Conservation (phyloP, 345 rosid species). For the Fremontodendron californicum region DNA sequence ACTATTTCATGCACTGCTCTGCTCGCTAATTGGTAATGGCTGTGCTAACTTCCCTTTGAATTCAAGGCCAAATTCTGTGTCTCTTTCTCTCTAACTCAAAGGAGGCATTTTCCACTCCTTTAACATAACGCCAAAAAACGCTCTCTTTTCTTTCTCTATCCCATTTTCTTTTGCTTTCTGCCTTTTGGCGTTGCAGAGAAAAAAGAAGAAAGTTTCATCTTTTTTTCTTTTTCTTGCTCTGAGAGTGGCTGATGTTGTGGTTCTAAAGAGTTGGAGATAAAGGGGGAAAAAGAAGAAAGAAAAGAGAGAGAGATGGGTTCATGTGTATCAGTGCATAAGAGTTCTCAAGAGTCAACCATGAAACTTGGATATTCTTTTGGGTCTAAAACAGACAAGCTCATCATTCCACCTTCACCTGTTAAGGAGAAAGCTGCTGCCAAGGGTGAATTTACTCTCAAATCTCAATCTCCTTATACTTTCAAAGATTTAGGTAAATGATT, state of each 20-base stretch:
- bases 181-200: background rate
- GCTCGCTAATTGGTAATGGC: background rate
- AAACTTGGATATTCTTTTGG: constrained; percentile 29
- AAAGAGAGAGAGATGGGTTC: constrained; percentile 40
- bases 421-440: constrained; percentile 24
- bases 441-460: constrained; percentile 14
- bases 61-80: background rate
- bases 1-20: background rate
- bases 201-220: background rate
- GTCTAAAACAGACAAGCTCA: constrained; percentile 28
- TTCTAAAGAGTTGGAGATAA: background rate
- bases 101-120: constrained; percentile 8
- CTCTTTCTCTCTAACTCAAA: background rate
- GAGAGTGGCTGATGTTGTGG: constrained; percentile 6
- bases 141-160: background rate
- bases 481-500: constrained; percentile 28
- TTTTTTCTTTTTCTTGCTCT: background rate
- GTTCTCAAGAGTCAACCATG: constrained; percentile 30
- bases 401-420: constrained; percentile 40
- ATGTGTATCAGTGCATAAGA: constrained; percentile 40
- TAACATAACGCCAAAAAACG: constrained; percentile 19
- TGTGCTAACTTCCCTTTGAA: constrained; percentile 21
- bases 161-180: background rate
- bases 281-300: background rate
- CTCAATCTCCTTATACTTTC: constrained; percentile 20